These are phyloP conservation scores for Clitopilus hobsonii DNA, from an alignment of 768 basidiomycete species.

Conservation along the genomic window DNA sequence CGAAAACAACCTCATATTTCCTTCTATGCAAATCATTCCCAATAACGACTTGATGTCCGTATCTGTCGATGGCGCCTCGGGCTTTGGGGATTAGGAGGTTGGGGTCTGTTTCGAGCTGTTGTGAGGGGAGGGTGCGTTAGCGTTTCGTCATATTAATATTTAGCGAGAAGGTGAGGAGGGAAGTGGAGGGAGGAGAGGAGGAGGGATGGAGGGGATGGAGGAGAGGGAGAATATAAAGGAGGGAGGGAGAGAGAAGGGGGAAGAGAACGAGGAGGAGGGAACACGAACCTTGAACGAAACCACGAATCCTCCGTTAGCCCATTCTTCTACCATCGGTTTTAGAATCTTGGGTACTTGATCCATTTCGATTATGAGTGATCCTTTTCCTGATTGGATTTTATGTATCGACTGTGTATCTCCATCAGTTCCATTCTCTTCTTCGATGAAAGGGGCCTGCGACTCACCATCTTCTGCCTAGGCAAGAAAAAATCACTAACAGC, in stretches of 20 bases:
- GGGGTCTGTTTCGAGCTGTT: constrained; percentile 89
- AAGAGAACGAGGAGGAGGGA: constrained; percentile 4
- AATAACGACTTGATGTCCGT: constrained; percentile 96
- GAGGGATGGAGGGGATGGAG: no score
- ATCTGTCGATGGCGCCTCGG: constrained; percentile 79
- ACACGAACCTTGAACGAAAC: constrained; percentile 94
- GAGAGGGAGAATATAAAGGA: no score
- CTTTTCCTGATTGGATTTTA: constrained; percentile 97
- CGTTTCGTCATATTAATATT: no score
- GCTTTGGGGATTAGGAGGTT: constrained; percentile 87
- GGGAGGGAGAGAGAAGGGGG: not conserved
- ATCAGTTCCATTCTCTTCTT: no score
- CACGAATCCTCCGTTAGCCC: constrained; percentile 81
- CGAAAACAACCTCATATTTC: constrained; percentile 90
- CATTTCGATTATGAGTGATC: constrained; percentile 93
- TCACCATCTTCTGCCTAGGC: constrained; percentile 83
- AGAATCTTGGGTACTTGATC: constrained; percentile 98
- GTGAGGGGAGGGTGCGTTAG: not conserved
- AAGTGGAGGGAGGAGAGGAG: no score
- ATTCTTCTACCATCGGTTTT: constrained; percentile 89
- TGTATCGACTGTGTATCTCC: constrained; percentile 76
- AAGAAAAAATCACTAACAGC: constrained; percentile 99
- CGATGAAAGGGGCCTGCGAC: no score
- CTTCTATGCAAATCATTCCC: constrained; percentile 92
- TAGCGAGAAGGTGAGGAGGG: no score